Evolutionary conservation across 495 filamentous ascomycete genomes (phyloP).

Genomic region (Saxophila tyrrhenica): DNA sequence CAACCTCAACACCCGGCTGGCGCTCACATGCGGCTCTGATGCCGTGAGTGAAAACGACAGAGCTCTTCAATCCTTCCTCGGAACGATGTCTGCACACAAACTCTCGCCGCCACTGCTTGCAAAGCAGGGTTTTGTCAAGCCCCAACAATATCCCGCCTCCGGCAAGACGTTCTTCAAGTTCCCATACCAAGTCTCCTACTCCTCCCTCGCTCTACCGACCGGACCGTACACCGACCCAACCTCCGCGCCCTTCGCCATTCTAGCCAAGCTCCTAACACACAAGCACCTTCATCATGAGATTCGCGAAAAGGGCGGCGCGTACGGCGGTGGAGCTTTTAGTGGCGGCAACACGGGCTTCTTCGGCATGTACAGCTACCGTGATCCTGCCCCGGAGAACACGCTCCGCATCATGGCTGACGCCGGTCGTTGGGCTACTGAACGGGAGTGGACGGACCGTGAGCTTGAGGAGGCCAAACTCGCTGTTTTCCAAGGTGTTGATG

Average conservation of each 20-base stretch:
- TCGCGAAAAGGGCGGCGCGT: constrained; percentile 93
- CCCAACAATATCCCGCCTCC: constrained; percentile 23
- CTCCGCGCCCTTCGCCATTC: constrained; percentile 69
- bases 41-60: constrained; percentile 58
- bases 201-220: constrained; percentile 66
- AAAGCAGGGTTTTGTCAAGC: not conserved
- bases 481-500: constrained; percentile 93
- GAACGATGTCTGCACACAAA: constrained; percentile 40
- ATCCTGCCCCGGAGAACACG: constrained; percentile 89
- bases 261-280: constrained; percentile 90
- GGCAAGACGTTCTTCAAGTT: constrained; percentile 81
- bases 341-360: constrained; percentile 71
- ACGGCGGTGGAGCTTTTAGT: constrained; percentile 82
- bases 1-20: constrained; percentile 42
- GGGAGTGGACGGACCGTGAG: constrained; percentile 73
- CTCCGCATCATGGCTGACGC: constrained; percentile 74
- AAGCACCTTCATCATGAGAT: constrained; percentile 96
- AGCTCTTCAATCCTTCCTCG: constrained; percentile 61
- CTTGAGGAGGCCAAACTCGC: constrained; percentile 92
- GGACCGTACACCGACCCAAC: constrained; percentile 69
- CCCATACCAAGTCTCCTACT: constrained; percentile 95
- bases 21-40: constrained; percentile 74
- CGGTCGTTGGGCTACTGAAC: constrained; percentile 73
- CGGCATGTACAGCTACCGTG: constrained; percentile 90
- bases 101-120: constrained; percentile 22